Evolutionary conservation across 2,329 filamentous ascomycete species (phyloP).

Genomic region (Colletotrichum endophyticum): DNA sequence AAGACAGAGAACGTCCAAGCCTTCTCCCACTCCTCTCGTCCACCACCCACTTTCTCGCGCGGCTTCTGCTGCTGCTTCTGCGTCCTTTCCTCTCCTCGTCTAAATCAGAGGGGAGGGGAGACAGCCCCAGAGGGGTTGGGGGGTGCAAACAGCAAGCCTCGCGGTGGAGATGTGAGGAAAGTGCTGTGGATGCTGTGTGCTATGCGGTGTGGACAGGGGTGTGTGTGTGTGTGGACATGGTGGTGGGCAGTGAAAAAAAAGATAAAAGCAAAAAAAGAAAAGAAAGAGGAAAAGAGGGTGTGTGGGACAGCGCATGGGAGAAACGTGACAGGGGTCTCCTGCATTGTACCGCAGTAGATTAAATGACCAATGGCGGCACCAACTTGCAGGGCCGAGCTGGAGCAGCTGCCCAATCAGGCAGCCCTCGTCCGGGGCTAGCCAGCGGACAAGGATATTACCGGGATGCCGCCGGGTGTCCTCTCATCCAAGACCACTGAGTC

Average conservation of each 20-base stretch:
- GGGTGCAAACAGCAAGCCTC: background rate
- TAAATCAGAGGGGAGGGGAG: background rate
- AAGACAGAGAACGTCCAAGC: background rate
- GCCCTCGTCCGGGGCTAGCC: constrained; percentile 51
- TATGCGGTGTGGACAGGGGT: background rate
- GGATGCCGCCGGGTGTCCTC: constrained; percentile 21
- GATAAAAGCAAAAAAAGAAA: background rate
- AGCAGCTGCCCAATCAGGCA: constrained; percentile 56
- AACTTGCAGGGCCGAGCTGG: constrained; percentile 42
- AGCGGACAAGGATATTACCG: constrained; percentile 43
- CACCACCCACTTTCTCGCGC: background rate
- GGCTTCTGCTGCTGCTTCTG: background rate
- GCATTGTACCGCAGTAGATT: constrained; percentile 48
- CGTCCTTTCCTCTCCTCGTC: background rate
- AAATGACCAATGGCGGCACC: constrained; percentile 53
- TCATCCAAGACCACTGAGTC: background rate
- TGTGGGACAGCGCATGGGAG: constrained; percentile 53
- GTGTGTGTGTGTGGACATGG: background rate
- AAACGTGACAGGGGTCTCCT: constrained; percentile 54
- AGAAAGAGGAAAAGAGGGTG: constrained; percentile 20
- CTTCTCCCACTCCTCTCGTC: background rate
- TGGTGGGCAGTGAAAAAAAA: background rate
- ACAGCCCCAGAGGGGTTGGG: background rate
- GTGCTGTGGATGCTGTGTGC: background rate
- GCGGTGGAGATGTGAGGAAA: background rate